These are phyloP conservation scores for Pogostemon cablin DNA, from an alignment of 257 asterid species.

Conservation along the genomic window DNA sequence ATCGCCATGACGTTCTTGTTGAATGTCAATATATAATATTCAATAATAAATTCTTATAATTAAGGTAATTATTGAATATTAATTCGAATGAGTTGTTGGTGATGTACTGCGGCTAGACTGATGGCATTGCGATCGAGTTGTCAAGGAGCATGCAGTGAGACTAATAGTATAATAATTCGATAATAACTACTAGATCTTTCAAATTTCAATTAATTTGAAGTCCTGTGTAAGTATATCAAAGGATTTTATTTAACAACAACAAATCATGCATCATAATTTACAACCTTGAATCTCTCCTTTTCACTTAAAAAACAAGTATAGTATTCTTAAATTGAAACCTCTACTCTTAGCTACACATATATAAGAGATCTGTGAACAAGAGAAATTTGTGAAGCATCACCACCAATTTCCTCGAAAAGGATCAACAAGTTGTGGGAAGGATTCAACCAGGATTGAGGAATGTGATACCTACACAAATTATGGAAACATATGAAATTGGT, in stretches of 20 bases:
- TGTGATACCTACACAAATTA: slow-evolving; percentile 69
- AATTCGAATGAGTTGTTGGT: too few species aligned
- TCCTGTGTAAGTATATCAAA: too few species aligned
- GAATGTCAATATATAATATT: too few species aligned
- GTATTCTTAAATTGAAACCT: background rate
- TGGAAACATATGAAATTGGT: too few species aligned
- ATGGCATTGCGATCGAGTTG: too few species aligned
- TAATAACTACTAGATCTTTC: too few species aligned
- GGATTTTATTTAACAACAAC: background rate
- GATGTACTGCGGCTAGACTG: too few species aligned
- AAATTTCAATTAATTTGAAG: too few species aligned
- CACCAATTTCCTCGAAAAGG: slow-evolving; percentile 90
- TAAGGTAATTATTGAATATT: too few species aligned
- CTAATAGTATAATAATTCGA: too few species aligned
- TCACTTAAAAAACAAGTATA: background rate
- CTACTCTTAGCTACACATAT: slow-evolving; percentile 46
- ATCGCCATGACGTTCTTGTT: background rate
- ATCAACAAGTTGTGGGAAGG: slow-evolving; percentile 64
- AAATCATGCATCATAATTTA: slow-evolving; percentile 25
- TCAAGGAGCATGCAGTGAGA: too few species aligned
- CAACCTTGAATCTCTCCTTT: background rate
- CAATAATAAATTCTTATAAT: too few species aligned
- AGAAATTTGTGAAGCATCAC: slow-evolving; percentile 81
- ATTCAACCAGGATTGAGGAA: slow-evolving; percentile 91
- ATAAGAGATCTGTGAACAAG: slow-evolving; percentile 65